Evolutionary conservation across 2,329 filamentous ascomycete species (phyloP), one percentile per base, ranked within the genome.

Genomic region (Boeremia lycopersici): DNA sequence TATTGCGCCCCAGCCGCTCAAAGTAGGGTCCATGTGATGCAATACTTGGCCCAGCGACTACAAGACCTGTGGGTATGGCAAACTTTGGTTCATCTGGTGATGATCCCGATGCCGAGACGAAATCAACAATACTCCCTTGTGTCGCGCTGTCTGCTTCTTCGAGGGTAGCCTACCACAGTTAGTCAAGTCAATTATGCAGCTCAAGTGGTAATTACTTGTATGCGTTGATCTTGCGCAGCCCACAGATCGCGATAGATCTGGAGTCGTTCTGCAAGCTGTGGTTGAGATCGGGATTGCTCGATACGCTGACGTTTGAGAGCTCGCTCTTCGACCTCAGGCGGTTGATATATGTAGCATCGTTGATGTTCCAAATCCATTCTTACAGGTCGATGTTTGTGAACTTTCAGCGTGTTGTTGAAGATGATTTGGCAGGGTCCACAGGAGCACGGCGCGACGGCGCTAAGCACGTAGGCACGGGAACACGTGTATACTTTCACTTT

Each of bases 31-130:
- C 84, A 71, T 92, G 89, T 1, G 88, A 89, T 31, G 89, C 87
- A 63, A 92, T 88, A 60, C 90, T 91, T 7, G 90, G 89, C 0
- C 90, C 91, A 8, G 89, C 89, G 54, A 91, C 83, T 62, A 93
- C 86, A 62, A 93, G 87, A 2, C 84, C 88, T 7, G 88, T 84
- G 0, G 88, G 86, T 34, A 91, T 82, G 68, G 82, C 84, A 42
- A 78, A 76, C 39, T 68, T 59, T 35, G 56, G 51, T 56, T 66
- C 57, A 28, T 64, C 59, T 55, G 60, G 44, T 42, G 57, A 61
- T 41, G 56, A 33, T 12, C 59, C 55, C 19, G 68, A 63, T 13
- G 65, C 60, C 7, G 74, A 69, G 25, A 80, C 64, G 56, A 80
- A 81, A 6, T 65, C 39, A 1, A 67, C 61, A 35, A 78, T 74